These are phyloP conservation scores for Avicennia marina DNA, from an alignment of 257 asterid species.

Conservation along the genomic window DNA sequence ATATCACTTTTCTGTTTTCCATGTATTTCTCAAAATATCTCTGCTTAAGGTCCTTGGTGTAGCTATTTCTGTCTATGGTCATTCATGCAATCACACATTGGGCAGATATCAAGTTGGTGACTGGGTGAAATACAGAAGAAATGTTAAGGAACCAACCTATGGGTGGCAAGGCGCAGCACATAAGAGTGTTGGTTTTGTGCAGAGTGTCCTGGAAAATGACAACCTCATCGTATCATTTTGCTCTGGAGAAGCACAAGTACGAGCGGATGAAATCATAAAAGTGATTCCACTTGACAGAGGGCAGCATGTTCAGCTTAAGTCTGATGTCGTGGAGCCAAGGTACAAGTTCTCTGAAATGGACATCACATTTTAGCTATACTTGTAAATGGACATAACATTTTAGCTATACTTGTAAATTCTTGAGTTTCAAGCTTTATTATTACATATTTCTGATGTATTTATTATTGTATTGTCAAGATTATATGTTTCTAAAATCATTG, in stretches of 20 bases:
- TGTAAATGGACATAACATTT: background rate
- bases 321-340: conserved; percentile 94
- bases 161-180: conserved; percentile 97
- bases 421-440: background rate
- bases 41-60: conserved; percentile 12
- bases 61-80: conserved; percentile 1
- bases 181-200: conserved; percentile 94
- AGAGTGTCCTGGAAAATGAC: conserved; percentile 71
- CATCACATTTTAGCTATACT: background rate
- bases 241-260: conserved; percentile 71
- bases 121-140: conserved; percentile 92
- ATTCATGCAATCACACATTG: conserved; percentile 12
- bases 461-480: too few relatives aligned
- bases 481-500: too few relatives aligned
- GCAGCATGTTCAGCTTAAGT: conserved; percentile 89
- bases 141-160: conserved; percentile 60
- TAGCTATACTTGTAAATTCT: background rate
- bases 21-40: conserved; percentile 7
- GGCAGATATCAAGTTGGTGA: conserved; percentile 82
- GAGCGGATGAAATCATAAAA: conserved; percentile 71
- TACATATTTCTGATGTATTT: background rate
- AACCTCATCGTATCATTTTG: conserved; percentile 82
- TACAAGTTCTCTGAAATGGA: conserved; percentile 16
- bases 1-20: conserved; percentile 7
- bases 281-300: conserved; percentile 97